Base-by-base conservation (phyloP, 352 stramenopile genomes). In the Phytophthora crassamura region DNA sequence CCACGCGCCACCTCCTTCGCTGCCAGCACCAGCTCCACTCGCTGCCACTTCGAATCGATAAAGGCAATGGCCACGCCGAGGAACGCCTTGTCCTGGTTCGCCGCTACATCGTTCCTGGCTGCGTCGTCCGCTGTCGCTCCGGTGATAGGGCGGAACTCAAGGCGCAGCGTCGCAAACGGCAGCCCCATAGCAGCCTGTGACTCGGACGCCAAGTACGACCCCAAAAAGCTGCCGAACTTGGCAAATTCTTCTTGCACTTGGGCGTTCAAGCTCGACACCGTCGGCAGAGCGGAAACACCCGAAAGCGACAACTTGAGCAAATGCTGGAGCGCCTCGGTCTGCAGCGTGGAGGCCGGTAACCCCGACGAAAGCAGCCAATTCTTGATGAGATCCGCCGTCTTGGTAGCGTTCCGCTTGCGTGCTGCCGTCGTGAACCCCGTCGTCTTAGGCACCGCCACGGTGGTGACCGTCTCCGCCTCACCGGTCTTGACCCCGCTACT, bases 351-450 rank as follows among this genome's bases (percentile, higher is more conserved):
- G 14, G 67, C n/a, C 5, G 64, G 34, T 9, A 72, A 53, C 0
- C 68, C 68, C 10, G 72, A 59, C 11, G 68, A 69, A 38, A 80
- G 38, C 15, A 80, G 72, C 72, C 72, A 80, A 5, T 32, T 64
- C 11, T 59, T 65, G 5, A 72, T 11, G 3, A 77, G 43, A 10
- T 75, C 70, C 4, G 25, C 12, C 0, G 59, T 69, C 48, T 65
- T 67, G 9, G 18, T 43, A 11, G 49, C 6, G 5, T 28, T 16
- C 7, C 63, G 52, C 34, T 60, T 60, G 9, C 62, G 68, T 20
- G 18, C 45, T 16, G n/a, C 9, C 12, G 18, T 12, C 9, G 6
- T 47, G 0, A 43, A 18, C 14, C 14, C 41, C 30, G 43, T 35
- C 1, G 4, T 47, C 32, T 55, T 67, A 15, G 11, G 22, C 33